A percentile compares a stretch with the other conserved stretches of the same genome.
Evolutionary conservation across 441 rosid species (phyloP).

Genomic region (Adansonia rubrostipa): DNA sequence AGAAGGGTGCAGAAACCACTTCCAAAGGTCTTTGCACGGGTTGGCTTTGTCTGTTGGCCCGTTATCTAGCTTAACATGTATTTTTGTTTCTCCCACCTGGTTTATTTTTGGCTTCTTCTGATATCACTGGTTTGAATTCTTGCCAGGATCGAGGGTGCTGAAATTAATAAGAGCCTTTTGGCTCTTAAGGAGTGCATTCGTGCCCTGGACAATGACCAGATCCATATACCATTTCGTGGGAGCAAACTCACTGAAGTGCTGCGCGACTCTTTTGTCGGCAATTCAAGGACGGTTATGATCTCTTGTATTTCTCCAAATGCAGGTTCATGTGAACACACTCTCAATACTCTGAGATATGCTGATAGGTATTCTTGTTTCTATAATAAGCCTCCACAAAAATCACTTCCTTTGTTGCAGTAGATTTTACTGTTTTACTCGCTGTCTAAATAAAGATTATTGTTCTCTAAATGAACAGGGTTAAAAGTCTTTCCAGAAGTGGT

Average conservation of each 20-base stretch:
- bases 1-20: slow-evolving; percentile 4
- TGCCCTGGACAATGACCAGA: slow-evolving; percentile 96
- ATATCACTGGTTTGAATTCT: slow-evolving; percentile 27
- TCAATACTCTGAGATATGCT: slow-evolving; percentile 97
- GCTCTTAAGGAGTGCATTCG: slow-evolving; percentile 99
- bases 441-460: slow-evolving; percentile 26
- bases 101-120: slow-evolving; percentile 21
- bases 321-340: slow-evolving; percentile 97
- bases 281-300: slow-evolving; percentile 97
- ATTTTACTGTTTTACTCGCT: slow-evolving; percentile 2
- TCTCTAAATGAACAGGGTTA: slow-evolving; percentile 66
- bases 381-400: slow-evolving; percentile 23
- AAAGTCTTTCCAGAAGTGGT: slow-evolving; percentile 94
- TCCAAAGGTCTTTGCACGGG: background rate
- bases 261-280: slow-evolving; percentile 97
- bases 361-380: slow-evolving; percentile 65
- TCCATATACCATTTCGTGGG: slow-evolving; percentile 98
- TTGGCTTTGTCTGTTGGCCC: slow-evolving; percentile 1
- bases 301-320: slow-evolving; percentile 99
- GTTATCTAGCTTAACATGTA: background rate
- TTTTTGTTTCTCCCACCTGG: background rate
- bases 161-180: slow-evolving; percentile 95
- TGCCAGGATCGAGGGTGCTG: slow-evolving; percentile 96
- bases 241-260: slow-evolving; percentile 99
- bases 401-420: slow-evolving; percentile 10